phyloP scores from a whole-genome alignment of 371 early-diverging fungal species.

The Mucor irregularis region DNA sequence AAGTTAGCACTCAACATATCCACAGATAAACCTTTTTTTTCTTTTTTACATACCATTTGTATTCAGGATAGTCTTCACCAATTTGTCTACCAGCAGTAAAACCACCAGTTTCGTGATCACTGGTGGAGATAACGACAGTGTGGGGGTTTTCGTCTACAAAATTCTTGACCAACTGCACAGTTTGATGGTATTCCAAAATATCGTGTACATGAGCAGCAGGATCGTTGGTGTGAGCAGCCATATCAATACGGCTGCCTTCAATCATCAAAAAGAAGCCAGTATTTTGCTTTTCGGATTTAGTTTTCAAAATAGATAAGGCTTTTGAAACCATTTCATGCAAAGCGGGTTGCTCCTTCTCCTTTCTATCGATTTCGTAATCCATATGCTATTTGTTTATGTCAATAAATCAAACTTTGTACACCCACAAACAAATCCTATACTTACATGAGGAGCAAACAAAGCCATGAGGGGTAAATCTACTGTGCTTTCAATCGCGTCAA shows the following conservation, averaged over 20 bases:
- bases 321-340: conserved; percentile 74
- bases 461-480: conserved; percentile 71
- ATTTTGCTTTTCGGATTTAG: conserved; percentile 26
- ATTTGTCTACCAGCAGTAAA: conserved; percentile 78
- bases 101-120: conserved; percentile 97
- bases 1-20: not conserved
- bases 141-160: conserved; percentile 77
- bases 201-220: conserved; percentile 90
- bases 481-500: conserved; percentile 48
- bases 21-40: not conserved
- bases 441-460: conserved; percentile 58
- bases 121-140: conserved; percentile 83
- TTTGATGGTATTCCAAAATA: conserved; percentile 84
- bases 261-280: conserved; percentile 93
- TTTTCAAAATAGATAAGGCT: conserved; percentile 62
- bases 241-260: conserved; percentile 92
- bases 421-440: not conserved
- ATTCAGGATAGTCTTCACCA: conserved; percentile 73
- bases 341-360: conserved; percentile 65
- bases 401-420: conserved; percentile 38
- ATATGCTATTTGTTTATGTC: conserved; percentile 72
- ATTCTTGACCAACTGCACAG: conserved; percentile 66
- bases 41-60: conserved; percentile 64
- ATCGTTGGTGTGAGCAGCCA: conserved; percentile 85
- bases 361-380: conserved; percentile 82